A percentile compares a stretch with the other conserved stretches of the same genome.
These are phyloP conservation scores for Spencermartinsiella europaea DNA, from an alignment of 805 yeast genomes.

Conservation along the genomic window DNA sequence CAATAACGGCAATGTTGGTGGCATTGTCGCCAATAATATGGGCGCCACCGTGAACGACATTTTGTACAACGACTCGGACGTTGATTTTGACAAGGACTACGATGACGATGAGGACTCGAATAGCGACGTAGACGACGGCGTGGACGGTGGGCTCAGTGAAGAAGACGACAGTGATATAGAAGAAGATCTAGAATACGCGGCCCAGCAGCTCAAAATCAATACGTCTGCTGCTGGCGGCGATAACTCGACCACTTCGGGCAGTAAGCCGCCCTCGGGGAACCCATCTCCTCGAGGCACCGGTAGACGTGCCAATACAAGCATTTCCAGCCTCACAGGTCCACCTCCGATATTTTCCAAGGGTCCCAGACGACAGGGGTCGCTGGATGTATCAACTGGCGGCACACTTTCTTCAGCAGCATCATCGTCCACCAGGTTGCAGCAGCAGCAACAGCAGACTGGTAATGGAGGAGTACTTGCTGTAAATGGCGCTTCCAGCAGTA, in stretches of 20 bases:
- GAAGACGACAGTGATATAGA: slow-evolving; percentile 40
- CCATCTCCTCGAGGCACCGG: slow-evolving; percentile 16
- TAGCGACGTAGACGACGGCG: slow-evolving; percentile 26
- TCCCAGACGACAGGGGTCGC: slow-evolving; percentile 11
- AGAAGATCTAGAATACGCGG: slow-evolving; percentile 36
- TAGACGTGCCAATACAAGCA: slow-evolving; percentile 8
- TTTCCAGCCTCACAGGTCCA: background rate
- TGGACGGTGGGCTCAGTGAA: slow-evolving; percentile 24
- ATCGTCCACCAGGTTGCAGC: background rate
- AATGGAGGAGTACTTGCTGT: background rate
- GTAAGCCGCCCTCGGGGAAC: slow-evolving; percentile 12
- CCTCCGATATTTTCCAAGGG: background rate
- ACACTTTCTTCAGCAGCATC: no score
- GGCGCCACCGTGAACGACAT: slow-evolving; percentile 25
- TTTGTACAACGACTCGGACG: slow-evolving; percentile 10
- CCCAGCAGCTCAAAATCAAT: slow-evolving; percentile 28
- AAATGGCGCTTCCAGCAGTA: background rate
- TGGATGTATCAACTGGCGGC: slow-evolving; percentile 12
- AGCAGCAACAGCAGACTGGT: no score
- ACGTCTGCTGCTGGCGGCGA: slow-evolving; percentile 9
- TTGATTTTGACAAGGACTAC: slow-evolving; percentile 16
- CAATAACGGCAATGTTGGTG: slow-evolving; percentile 21
- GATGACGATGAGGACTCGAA: slow-evolving; percentile 27
- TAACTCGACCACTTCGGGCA: slow-evolving; percentile 6
- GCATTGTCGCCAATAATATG: slow-evolving; percentile 25